Conservation (phyloP, 768 basidiomycete genomes). For the Brasilioporus rufonigricans region DNA sequence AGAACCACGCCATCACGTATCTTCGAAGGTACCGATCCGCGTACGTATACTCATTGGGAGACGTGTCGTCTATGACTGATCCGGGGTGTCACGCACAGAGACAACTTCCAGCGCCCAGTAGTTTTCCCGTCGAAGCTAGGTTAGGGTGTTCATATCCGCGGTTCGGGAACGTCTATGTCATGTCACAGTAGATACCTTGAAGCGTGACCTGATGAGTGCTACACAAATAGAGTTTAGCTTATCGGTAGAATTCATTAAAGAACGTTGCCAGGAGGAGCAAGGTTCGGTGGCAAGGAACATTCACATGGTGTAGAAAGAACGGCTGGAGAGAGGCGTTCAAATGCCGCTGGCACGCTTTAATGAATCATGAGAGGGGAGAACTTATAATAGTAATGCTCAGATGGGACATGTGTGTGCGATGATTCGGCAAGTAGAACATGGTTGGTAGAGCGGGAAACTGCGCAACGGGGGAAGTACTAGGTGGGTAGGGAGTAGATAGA, state of each 20-base stretch:
- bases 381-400: slow-evolving; percentile 30
- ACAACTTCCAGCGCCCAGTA: slow-evolving; percentile 66
- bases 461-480: slow-evolving; percentile 15
- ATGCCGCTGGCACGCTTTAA: slow-evolving; percentile 20
- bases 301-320: slow-evolving; percentile 22
- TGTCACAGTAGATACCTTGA: slow-evolving; percentile 13
- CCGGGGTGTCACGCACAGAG: slow-evolving; percentile 34
- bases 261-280: slow-evolving; percentile 31
- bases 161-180: slow-evolving; percentile 27
- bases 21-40: slow-evolving; percentile 85
- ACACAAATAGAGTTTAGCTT: slow-evolving; percentile 25
- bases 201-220: slow-evolving; percentile 15
- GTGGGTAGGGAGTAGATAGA: slow-evolving; percentile 8
- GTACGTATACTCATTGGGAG: slow-evolving; percentile 50
- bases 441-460: slow-evolving; percentile 11
- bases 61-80: slow-evolving; percentile 14
- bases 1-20: slow-evolving; percentile 86
- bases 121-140: slow-evolving; percentile 55
- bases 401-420: slow-evolving; percentile 28
- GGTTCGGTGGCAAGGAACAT: slow-evolving; percentile 8
- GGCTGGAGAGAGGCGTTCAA: slow-evolving; percentile 22
- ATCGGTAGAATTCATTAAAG: slow-evolving; percentile 20
- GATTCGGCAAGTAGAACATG: slow-evolving; percentile 9
- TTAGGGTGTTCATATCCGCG: slow-evolving; percentile 32
- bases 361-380: slow-evolving; percentile 18